These are phyloP conservation scores for Baudoinia panamericana DNA, from an alignment of 495 filamentous ascomycete species.

Conservation along the genomic window DNA sequence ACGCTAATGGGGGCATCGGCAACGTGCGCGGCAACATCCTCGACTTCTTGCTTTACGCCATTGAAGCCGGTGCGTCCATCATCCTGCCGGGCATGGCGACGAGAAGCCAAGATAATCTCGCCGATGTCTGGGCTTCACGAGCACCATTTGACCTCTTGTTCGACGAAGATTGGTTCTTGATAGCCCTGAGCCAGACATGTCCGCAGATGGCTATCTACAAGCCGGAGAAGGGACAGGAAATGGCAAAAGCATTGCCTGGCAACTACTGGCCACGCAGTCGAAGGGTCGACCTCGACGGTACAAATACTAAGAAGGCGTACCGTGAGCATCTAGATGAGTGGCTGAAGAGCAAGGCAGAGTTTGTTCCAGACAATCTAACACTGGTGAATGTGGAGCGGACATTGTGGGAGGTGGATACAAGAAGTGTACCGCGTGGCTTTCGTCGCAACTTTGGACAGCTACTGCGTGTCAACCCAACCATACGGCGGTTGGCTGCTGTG, in stretches of 20 bases:
- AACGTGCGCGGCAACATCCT: constrained; percentile 14
- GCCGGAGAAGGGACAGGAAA: constrained; percentile 20
- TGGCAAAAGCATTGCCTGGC: constrained; percentile 16
- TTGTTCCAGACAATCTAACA: constrained; percentile 1
- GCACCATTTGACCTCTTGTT: constrained; percentile 22
- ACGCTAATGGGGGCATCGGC: constrained; percentile 9
- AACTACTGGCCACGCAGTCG: constrained; percentile 10
- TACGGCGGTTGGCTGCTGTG: constrained; percentile 13
- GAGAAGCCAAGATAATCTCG: constrained; percentile 1
- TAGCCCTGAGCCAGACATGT: constrained; percentile 27
- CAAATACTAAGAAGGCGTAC: constrained; percentile 4
- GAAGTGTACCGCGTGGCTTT: constrained; percentile 8
- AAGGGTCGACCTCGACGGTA: constrained; percentile 4
- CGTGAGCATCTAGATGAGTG: constrained; percentile 7
- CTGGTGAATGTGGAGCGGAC: constrained; percentile 14
- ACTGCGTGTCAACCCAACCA: constrained; percentile 1
- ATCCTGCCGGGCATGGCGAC: constrained; percentile 9
- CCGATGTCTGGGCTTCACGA: constrained; percentile 4
- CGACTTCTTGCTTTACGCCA: constrained; percentile 17
- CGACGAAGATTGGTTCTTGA: constrained; percentile 32
- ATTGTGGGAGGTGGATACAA: constrained; percentile 8
- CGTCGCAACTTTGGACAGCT: constrained; percentile 13
- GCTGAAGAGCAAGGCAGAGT: constrained; percentile 6
- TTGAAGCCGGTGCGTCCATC: constrained; percentile 12
- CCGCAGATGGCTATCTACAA: constrained; percentile 29